Conservation (phyloP, 106 monocot genomes). For the Gastrodia elata region DNA sequence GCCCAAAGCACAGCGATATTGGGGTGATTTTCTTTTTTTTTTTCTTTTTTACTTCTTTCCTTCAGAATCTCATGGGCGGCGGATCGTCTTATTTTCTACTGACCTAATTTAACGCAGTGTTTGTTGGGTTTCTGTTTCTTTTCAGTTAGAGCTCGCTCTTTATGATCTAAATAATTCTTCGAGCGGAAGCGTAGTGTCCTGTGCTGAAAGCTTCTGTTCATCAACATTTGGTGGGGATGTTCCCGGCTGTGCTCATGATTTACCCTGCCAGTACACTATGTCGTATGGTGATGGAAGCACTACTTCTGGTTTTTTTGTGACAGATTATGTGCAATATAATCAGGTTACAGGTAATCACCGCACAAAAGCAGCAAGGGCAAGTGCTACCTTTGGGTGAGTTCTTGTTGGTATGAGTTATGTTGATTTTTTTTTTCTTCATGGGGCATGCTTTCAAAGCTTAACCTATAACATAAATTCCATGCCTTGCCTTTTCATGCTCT, state of each 20-base stretch:
- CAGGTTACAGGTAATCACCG: slow-evolving; percentile 34
- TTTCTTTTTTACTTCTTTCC: not conserved
- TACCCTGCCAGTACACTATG: slow-evolving; percentile 35
- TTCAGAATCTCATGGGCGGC: not conserved
- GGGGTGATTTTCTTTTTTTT: slow-evolving; percentile 17
- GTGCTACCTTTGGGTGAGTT: slow-evolving; percentile 54
- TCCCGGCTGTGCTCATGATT: slow-evolving; percentile 19
- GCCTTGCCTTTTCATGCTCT: not conserved
- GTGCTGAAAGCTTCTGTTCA: slow-evolving; percentile 38
- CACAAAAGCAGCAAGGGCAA: slow-evolving; percentile 32
- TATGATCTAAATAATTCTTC: slow-evolving; percentile 39
- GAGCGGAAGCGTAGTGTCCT: slow-evolving; percentile 18
- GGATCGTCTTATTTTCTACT: not conserved
- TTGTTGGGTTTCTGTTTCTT: slow-evolving; percentile 1
- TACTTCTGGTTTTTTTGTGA: slow-evolving; percentile 43
- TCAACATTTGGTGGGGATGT: slow-evolving; percentile 10
- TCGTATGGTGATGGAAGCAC: slow-evolving; percentile 62
- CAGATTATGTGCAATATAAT: slow-evolving; percentile 35
- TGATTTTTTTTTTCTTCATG: not conserved
- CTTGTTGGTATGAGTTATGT: not conserved
- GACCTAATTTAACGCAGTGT: not conserved
- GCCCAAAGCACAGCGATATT: slow-evolving; percentile 36
- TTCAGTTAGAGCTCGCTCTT: slow-evolving; percentile 29
- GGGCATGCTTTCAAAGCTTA: not conserved
- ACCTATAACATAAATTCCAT: not conserved